Evolutionary conservation across 2,329 filamentous ascomycete genomes (phyloP), one percentile per base, ranked within the genome.

Genomic region (Tolypocladium album): DNA sequence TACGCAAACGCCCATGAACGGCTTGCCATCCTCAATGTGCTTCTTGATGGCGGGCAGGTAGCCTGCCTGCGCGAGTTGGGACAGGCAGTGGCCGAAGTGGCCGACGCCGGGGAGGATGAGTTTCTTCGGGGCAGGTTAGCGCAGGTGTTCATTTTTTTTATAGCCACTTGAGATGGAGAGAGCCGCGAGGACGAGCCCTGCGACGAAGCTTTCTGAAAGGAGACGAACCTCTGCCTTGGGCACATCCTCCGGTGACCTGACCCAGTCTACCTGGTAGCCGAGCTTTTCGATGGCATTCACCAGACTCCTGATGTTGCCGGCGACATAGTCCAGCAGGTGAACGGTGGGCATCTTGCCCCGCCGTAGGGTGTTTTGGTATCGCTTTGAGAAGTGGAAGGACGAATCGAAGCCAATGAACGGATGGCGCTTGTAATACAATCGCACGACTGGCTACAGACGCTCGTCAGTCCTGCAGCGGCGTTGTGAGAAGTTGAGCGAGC

Each of bases 241-340:
- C 59, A 99, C 85, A 74, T 97, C 92, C 67, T 89, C 86, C 5
- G 94, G 94, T 40, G 86, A 86, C 68, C 82, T 88, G 66, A 99
- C 82, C 94, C 93, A 97, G 78, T 94, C 89, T 55, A 99, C 90
- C 53, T 89, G 84, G 73, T 93, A 97, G 63, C 94, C 94, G 61
- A 93, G 83, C 75, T 94, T 96, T 75, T 99, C 93, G 70, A 99
- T 96, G 68, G 93, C 94, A 79, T 99, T 99, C 71, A 92, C 93
- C 68, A 99, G 84, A 64, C 92, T 97, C 65, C 93, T 88, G 67
- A 99, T 87, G 75, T 99, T 99, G 71, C 94, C 94, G 63, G 94
- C 93, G 66, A 97, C 93, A 73, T 97, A 97, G 78, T 97, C 81
- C 68, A 88, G 76, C 59, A 94, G 77, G 76, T 93, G 84, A 64